These are phyloP conservation scores for Ambrosiella xylebori DNA, from an alignment of 2,329 filamentous ascomycete genomes.

Conservation along the genomic window DNA sequence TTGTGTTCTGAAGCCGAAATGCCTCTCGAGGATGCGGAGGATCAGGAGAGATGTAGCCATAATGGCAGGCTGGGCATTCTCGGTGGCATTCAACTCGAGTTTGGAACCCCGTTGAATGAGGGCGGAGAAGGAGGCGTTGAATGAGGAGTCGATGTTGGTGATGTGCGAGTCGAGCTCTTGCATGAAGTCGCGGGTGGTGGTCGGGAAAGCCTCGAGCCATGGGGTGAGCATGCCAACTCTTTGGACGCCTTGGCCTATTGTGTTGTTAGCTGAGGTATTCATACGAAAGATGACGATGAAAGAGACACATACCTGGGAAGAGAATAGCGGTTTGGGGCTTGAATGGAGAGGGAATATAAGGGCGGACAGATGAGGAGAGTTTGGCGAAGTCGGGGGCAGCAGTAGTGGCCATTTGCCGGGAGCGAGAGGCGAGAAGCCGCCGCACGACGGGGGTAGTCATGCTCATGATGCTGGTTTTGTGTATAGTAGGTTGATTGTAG, in stretches of 20 bases:
- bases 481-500: neutral
- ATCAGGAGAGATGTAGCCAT: conserved; percentile 91
- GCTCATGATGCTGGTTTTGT: neutral
- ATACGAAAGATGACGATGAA: neutral
- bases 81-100: conserved; percentile 58
- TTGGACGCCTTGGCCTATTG: conserved; percentile 67
- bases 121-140: conserved; percentile 57
- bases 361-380: conserved; percentile 3
- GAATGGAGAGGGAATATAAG: conserved; percentile 5
- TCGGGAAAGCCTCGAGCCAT: conserved; percentile 75
- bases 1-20: conserved; percentile 59
- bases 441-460: conserved; percentile 11
- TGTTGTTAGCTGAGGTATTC: conserved; percentile 9
- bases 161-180: conserved; percentile 59
- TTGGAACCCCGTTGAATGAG: conserved; percentile 70
- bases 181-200: conserved; percentile 56
- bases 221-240: conserved; percentile 72
- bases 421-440: conserved; percentile 10
- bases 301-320: conserved; percentile 32
- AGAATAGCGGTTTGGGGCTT: conserved; percentile 37
- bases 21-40: conserved; percentile 66
- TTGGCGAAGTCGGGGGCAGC: conserved; percentile 8
- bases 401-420: neutral
- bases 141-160: conserved; percentile 19
- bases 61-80: conserved; percentile 85